Evolutionary conservation across 2,329 filamentous ascomycete genomes (phyloP).

Genomic region (Fusarium sp.): DNA sequence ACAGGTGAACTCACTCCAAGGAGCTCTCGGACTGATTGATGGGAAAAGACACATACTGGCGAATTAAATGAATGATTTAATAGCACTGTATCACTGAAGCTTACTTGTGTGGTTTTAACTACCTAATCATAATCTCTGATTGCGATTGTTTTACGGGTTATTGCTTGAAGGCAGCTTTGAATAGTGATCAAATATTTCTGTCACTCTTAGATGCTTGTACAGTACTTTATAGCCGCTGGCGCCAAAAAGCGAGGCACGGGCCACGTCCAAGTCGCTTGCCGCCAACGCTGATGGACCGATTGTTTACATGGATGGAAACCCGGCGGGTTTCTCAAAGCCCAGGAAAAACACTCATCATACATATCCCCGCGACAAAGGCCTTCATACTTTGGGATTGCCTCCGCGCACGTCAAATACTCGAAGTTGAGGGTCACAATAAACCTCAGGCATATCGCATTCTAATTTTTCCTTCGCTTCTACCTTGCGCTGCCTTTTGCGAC

Average conservation of each 20-base stretch:
- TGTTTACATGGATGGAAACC: conserved; percentile 34
- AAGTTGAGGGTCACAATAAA: background rate
- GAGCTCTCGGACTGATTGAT: background rate
- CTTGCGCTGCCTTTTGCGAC: conserved; percentile 15
- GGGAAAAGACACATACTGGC: too few species aligned
- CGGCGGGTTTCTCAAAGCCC: conserved; percentile 7
- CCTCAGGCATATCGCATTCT: background rate
- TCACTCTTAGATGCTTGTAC: background rate
- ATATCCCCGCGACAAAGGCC: conserved; percentile 15
- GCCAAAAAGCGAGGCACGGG: conserved; percentile 22
- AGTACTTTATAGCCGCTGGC: conserved; percentile 21
- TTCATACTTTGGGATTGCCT: background rate
- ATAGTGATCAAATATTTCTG: background rate
- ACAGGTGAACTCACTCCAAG: background rate
- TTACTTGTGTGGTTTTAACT: background rate
- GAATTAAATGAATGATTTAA: background rate
- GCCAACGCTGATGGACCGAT: conserved; percentile 12
- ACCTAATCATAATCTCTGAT: too few species aligned
- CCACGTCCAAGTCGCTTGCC: conserved; percentile 7
- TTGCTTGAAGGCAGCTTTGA: background rate
- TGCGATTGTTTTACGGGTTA: background rate
- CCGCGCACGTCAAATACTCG: background rate
- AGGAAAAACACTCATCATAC: conserved; percentile 31
- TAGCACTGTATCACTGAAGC: background rate
- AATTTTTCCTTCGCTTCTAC: background rate